Evolutionary conservation across 768 basidiomycete species (phyloP).

Genomic region (Crepidotus variabilis): DNA sequence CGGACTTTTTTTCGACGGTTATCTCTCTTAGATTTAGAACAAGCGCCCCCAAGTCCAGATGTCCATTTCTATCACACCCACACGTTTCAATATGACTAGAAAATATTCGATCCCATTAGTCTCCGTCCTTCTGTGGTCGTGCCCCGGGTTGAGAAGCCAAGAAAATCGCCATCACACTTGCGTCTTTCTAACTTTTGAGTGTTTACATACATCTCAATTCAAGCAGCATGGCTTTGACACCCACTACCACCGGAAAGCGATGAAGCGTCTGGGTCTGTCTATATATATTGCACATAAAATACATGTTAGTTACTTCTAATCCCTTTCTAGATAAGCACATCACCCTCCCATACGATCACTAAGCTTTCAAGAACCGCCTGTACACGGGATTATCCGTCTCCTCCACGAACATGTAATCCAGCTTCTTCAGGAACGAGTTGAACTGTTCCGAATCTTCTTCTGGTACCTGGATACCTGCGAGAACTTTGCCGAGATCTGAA

Average conservation of each 20-base stretch:
- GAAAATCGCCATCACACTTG: too few relatives aligned
- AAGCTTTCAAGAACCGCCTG: slow-evolving; percentile 56
- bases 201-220: too few relatives aligned
- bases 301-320: neutral
- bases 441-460: slow-evolving; percentile 63
- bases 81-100: too few relatives aligned
- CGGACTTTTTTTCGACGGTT: neutral
- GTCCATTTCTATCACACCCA: neutral
- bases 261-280: too few relatives aligned
- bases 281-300: neutral
- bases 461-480: slow-evolving; percentile 93
- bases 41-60: neutral
- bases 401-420: slow-evolving; percentile 89
- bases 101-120: too few relatives aligned
- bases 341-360: neutral
- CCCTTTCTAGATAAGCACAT: too few relatives aligned
- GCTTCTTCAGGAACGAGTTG: slow-evolving; percentile 64
- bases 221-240: too few relatives aligned
- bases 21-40: neutral
- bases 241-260: too few relatives aligned
- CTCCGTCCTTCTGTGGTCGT: too few relatives aligned
- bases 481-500: slow-evolving; percentile 85
- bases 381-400: slow-evolving; percentile 90
- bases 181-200: too few relatives aligned
- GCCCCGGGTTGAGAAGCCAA: too few relatives aligned